These are phyloP conservation scores for Cairneyella variabilis DNA, from an alignment of 495 filamentous ascomycete species.

Conservation along the genomic window DNA sequence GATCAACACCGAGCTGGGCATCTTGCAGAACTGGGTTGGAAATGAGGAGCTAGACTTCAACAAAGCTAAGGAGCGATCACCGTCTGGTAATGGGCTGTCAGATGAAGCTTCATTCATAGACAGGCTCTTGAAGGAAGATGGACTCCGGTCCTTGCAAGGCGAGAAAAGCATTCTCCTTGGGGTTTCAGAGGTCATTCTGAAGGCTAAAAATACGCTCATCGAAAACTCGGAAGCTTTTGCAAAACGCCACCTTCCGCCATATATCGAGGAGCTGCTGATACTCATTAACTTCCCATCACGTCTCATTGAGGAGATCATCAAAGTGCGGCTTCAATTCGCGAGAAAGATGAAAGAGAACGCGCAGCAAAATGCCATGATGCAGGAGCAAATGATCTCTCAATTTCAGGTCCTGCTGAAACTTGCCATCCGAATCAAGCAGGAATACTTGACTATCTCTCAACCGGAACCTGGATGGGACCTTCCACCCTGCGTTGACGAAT, in stretches of 20 bases:
- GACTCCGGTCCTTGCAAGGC: slow-evolving; percentile 84
- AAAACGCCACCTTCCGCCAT: slow-evolving; percentile 88
- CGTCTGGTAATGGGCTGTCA: slow-evolving; percentile 61
- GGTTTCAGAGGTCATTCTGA: slow-evolving; percentile 78
- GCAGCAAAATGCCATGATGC: slow-evolving; percentile 82
- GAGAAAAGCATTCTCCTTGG: slow-evolving; percentile 78
- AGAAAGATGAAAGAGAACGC: slow-evolving; percentile 88
- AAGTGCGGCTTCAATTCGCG: slow-evolving; percentile 85
- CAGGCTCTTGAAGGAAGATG: slow-evolving; percentile 97
- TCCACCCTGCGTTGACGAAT: slow-evolving; percentile 93
- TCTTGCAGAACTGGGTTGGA: slow-evolving; percentile 92
- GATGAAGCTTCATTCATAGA: slow-evolving; percentile 93
- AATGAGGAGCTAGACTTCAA: slow-evolving; percentile 93
- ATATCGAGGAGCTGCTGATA: slow-evolving; percentile 93
- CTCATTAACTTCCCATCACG: slow-evolving; percentile 96
- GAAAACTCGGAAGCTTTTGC: slow-evolving; percentile 80
- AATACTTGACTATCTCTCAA: slow-evolving; percentile 76
- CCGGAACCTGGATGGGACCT: slow-evolving; percentile 93
- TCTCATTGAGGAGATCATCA: slow-evolving; percentile 94
- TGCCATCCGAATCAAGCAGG: slow-evolving; percentile 86
- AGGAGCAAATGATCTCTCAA: slow-evolving; percentile 94
- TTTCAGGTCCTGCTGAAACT: slow-evolving; percentile 91
- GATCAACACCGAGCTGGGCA: slow-evolving; percentile 89
- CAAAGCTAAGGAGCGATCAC: slow-evolving; percentile 51
- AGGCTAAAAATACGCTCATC: slow-evolving; percentile 90